phyloP scores from a whole-genome alignment of 2,329 filamentous ascomycete genomes.

The Neonectria neomacrospora region DNA sequence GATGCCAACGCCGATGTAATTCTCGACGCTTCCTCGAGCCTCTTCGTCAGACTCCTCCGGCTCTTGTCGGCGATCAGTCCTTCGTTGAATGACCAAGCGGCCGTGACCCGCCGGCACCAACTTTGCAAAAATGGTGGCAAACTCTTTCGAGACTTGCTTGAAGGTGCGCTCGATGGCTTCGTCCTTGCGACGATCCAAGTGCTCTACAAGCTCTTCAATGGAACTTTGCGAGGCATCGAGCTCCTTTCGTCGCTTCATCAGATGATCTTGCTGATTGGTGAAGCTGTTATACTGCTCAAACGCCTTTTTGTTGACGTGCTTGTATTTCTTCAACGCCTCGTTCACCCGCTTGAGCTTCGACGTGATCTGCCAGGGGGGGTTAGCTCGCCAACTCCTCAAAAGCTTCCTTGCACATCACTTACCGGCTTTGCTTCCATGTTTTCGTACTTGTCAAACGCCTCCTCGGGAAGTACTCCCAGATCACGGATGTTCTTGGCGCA shows the following conservation, averaged over 20 bases:
- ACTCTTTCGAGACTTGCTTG: conserved; percentile 95
- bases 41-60: conserved; percentile 73
- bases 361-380: conserved; percentile 57
- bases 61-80: conserved; percentile 77
- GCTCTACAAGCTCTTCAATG: conserved; percentile 91
- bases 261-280: conserved; percentile 87
- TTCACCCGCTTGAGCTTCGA: conserved; percentile 88
- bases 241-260: conserved; percentile 86
- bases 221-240: conserved; percentile 86
- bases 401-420: conserved; percentile 46
- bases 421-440: conserved; percentile 83
- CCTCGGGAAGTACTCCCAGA: conserved; percentile 90
- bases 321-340: conserved; percentile 93
- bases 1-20: conserved; percentile 96
- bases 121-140: conserved; percentile 91
- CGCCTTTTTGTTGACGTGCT: conserved; percentile 98
- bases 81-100: conserved; percentile 90
- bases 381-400: conserved; percentile 16
- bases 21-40: conserved; percentile 81
- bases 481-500: conserved; percentile 91
- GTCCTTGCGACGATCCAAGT: conserved; percentile 94
- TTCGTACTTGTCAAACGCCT: conserved; percentile 91
- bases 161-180: conserved; percentile 98
- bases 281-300: conserved; percentile 99
- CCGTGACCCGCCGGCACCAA: conserved; percentile 94